phyloP scores from a whole-genome alignment of 345 rosid genomes.

The Cardamine chenopodiifolia region DNA sequence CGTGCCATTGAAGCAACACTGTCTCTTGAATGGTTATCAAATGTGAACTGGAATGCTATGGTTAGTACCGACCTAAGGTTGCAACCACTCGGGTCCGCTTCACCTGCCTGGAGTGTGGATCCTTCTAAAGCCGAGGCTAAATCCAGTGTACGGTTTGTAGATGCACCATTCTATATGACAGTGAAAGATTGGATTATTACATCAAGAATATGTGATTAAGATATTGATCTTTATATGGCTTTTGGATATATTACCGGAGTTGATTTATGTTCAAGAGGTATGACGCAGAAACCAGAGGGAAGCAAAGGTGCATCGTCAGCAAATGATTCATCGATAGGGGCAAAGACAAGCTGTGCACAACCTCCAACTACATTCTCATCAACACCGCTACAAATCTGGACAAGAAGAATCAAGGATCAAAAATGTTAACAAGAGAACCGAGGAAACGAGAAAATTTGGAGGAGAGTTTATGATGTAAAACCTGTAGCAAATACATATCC shows the following conservation, averaged over 20 bases:
- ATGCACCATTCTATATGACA: conserved; percentile 60
- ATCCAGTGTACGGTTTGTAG: conserved; percentile 76
- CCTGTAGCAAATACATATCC: conserved; percentile 96
- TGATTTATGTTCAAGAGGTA: conserved; percentile 82
- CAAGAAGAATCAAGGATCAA: conserved; percentile 15
- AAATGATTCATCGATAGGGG: conserved; percentile 92
- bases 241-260: conserved; percentile 43
- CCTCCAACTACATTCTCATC: conserved; percentile 90
- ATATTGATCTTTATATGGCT: neutral
- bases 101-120: conserved; percentile 56
- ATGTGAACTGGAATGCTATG: conserved; percentile 88
- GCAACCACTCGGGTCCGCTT: conserved; percentile 56
- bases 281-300: conserved; percentile 92
- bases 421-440: conserved; percentile 1
- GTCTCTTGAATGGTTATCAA: conserved; percentile 80
- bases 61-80: conserved; percentile 86
- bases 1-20: conserved; percentile 97
- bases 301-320: conserved; percentile 96
- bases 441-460: neutral
- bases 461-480: conserved; percentile 23
- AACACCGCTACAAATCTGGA: conserved; percentile 83
- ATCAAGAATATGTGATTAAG: neutral
- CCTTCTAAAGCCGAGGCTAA: conserved; percentile 89
- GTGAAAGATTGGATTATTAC: conserved; percentile 1
- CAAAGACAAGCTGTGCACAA: conserved; percentile 96